Base-by-base conservation (phyloP, 2,329 filamentous ascomycete species). In the Alternaria sp. region DNA sequence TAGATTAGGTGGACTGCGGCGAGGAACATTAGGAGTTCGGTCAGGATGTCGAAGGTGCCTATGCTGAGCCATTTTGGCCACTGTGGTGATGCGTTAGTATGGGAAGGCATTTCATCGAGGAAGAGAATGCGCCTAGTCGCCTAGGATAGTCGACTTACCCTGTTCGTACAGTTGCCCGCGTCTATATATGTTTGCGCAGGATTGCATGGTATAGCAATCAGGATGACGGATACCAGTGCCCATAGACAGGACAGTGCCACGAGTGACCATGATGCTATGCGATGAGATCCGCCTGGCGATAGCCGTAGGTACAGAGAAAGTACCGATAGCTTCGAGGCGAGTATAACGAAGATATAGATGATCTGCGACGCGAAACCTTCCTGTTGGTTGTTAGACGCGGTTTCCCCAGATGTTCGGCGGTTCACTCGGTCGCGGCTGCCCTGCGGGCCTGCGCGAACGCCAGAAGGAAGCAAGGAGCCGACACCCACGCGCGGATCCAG, bases 51-150 rank as follows among this genome's bases (percentile, higher is more conserved):
- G 45, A 76, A 57, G 15, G 68, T 60, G 28, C 66, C 66, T 47
- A 77, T 74, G 28, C 72, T 68, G 21, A 74, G 65, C 75, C 74
- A 77, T 66, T 73, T 75, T 28, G 69, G 64, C 65, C 67, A 72
- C 74, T 77, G 12, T 2, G 8, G 8, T 44, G 69, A 28, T 73
- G 4, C 59, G 36, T 43, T 30, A 28, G 40, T 5, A 7, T 15
- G 15, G 11, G 21, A n/a, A 7, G 9, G 36, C 23, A 44, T 3
- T 44, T 10, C n/a, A 17, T 17, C 15, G n/a, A 40, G n/a, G n/a
- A 40, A 40, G 5, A 11, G 36, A 17, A 40, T 40, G n/a, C 8
- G 36, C n/a, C n/a, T 40, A 17, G 36, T 40, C 36, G n/a, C 9
- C 36, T 40, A 17, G 36, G 13, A 26, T 25, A 19, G 15, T 19